A percentile compares a stretch with the other conserved stretches of the same genome.
Conservation (phyloP, 2,329 filamentous ascomycete species). For the Claviceps africana region DNA sequence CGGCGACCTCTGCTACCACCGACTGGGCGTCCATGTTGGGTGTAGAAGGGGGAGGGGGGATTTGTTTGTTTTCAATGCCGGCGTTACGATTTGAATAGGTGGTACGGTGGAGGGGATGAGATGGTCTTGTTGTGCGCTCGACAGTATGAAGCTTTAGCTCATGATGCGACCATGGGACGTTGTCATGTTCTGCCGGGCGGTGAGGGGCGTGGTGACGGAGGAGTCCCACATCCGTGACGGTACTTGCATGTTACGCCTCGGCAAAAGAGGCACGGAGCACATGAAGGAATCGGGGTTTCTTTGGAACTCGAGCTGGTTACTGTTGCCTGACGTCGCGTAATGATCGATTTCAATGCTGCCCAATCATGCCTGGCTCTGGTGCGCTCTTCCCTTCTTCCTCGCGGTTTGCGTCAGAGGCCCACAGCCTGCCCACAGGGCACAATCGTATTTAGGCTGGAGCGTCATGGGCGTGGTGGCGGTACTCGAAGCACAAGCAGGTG, state of each 20-base stretch:
- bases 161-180: not conserved
- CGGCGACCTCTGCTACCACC: slow-evolving; percentile 55
- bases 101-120: not conserved
- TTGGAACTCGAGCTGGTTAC: not conserved
- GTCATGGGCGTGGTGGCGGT: not conserved
- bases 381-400: not conserved
- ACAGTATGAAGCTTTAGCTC: not conserved
- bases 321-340: not conserved
- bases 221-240: not conserved
- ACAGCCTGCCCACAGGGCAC: not conserved
- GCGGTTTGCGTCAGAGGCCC: not conserved
- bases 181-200: slow-evolving; percentile 17
- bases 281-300: not conserved
- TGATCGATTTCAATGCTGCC: not conserved
- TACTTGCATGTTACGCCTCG: not conserved
- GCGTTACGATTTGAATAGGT: not conserved
- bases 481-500: no score
- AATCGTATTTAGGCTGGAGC: slow-evolving; percentile 3
- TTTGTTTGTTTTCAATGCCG: not conserved
- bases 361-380: not conserved
- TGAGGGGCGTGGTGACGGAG: slow-evolving; percentile 5
- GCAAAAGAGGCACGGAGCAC: not conserved
- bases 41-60: not conserved
- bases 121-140: not conserved
- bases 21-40: slow-evolving; percentile 40